Percentiles rank a stretch among this genome's conserved stretches.
These are phyloP conservation scores for Camellia granthamiana DNA, from an alignment of 148 eudicot species.

Conservation along the genomic window DNA sequence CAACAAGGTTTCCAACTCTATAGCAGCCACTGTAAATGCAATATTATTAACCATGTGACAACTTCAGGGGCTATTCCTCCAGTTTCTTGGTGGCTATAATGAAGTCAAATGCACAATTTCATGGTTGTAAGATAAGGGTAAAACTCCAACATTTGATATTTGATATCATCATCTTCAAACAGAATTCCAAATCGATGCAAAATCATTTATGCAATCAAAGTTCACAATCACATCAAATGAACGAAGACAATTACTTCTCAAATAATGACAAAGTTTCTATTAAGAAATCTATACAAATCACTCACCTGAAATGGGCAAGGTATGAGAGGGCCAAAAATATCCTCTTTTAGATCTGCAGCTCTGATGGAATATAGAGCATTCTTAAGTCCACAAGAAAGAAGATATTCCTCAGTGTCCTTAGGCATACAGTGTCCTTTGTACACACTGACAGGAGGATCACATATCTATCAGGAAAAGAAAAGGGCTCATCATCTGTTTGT, in stretches of 20 bases:
- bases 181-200: neutral
- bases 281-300: neutral
- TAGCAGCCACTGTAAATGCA: too few relatives aligned
- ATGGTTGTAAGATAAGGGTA: neutral
- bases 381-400: conserved; percentile 64
- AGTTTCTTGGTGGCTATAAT: neutral
- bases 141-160: neutral
- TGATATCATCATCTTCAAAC: neutral
- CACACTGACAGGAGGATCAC: conserved; percentile 82
- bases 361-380: conserved; percentile 79
- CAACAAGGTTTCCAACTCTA: neutral
- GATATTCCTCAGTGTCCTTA: conserved; percentile 67
- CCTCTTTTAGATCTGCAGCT: conserved; percentile 73
- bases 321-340: conserved; percentile 68
- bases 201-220: neutral
- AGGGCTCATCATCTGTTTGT: conserved; percentile 2
- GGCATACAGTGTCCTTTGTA: conserved; percentile 70
- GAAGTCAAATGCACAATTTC: neutral
- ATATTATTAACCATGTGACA: too few relatives aligned
- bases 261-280: neutral
- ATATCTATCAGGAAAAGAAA: conserved; percentile 37
- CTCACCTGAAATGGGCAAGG: conserved; percentile 71
- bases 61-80: neutral
- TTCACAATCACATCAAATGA: neutral
- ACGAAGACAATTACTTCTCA: neutral